Evolutionary conservation across 345 rosid genomes (phyloP), one percentile per base, ranked within the genome.

Genomic region (Ceriops zippeliana): DNA sequence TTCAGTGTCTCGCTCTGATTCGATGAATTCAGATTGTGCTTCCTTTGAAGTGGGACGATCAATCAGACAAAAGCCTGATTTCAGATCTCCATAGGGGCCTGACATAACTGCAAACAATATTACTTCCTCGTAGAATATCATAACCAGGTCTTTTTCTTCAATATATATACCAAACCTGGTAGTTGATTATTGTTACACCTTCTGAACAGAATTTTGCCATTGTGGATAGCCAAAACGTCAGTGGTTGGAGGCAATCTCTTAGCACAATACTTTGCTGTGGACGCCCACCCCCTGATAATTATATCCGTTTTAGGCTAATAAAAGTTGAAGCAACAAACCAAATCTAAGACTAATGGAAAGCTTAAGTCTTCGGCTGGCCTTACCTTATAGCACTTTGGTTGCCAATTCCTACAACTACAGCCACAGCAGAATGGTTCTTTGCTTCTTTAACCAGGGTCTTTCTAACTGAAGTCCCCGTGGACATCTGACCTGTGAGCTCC

Each of bases 191-290:
- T 67, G 80, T 82, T 81, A 76, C 77, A 84, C 74, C 89, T 87
- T 82, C 84, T 79, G 73, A 80, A 91, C 78, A 85, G 75, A 56
- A 91, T 64, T 74, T 84, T 88, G 47, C 99, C 90, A 53, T 80
- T 85, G 69, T 84, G 74, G 84, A 93, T 81, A 74, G 90, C 91
- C 83, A 91, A 68, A 80, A 91, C 86, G 71, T 86, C 80, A 58
- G 91, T 86, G 37, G 85, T 83, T 79, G 86, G 63, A 37, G 84
- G 89, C 78, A 91, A 82, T 57, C 76, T 75, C 79, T 83, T 91
- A 2, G 93, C 77, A 68, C 96, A 93, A 71, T 88, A 87, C 69
- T 79, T 78, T 61, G 97, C 99, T 19, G 71, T 76, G 21, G 86
- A 82, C 72, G 82, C 63, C 77, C 78, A 68, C 26, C 74, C 73